Base-by-base conservation (phyloP, 305 asterid species). In the Ilex paraguariensis region DNA sequence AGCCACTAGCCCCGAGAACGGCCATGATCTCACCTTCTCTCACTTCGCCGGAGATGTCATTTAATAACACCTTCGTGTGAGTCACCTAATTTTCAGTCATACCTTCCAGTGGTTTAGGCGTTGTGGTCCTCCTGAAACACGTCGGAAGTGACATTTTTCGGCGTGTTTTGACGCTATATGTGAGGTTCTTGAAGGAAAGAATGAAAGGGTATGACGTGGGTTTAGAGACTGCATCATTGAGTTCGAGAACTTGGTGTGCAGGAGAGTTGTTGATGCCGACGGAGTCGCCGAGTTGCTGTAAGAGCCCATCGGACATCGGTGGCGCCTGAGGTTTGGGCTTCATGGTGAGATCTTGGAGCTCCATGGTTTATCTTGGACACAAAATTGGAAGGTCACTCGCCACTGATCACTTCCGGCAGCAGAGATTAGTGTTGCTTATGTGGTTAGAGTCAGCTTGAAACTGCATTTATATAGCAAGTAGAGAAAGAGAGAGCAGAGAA, bases 111-210 rank as follows among this genome's bases (percentile, higher is more conserved):
- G 71, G 8, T 0, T 10, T 45, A 0, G 15, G 60, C 6, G 52
- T 15, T 0, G 55, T 15, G 6, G 70, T 61, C 36, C 74, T 0
- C 2, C 48, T 61, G 52, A 62, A 62, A 0, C 54, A 4, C 2
- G 6, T 67, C 3, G 70, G 56, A 10, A 75, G 55, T 0, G 55
- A 4, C 46, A 57, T 32, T 39, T 69, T 74, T 3, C 75, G 73
- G 48, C 70, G 33, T 7, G 60, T 40, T 56, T 74, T 83, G 30
- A 81, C 74, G 2, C 78, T 80, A 66, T 87, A 85, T 0, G 86
- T 81, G 11, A 87, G 80, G 40, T 85, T 68, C 6, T 13, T 73
- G 64, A 87, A 87, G 0, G 92, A 70, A 10, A 87, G 84, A 3
- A 71, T 71, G n/a, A 84, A 80, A 0, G 88, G 90, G 54, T 62